These are phyloP conservation scores for Colletotrichum chlorophyti DNA, from an alignment of 2,329 filamentous ascomycete genomes.

Conservation along the genomic window DNA sequence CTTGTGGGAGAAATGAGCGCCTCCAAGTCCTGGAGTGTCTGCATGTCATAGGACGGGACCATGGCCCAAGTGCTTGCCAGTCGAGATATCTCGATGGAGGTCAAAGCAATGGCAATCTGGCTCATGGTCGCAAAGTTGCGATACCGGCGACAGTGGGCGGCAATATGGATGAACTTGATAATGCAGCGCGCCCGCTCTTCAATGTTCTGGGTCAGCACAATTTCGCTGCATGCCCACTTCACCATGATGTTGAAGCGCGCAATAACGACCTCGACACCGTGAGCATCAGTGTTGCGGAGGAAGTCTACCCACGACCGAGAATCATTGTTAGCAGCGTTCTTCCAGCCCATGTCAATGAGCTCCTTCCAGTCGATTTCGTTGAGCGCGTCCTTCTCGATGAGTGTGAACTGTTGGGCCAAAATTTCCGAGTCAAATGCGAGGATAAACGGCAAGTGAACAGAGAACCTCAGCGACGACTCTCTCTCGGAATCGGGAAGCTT, in stretches of 20 bases:
- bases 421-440: constrained; percentile 81
- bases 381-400: constrained; percentile 85
- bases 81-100: constrained; percentile 74
- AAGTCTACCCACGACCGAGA: constrained; percentile 84
- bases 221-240: constrained; percentile 84
- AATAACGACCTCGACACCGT: constrained; percentile 83
- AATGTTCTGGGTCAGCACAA: constrained; percentile 74
- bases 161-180: constrained; percentile 84
- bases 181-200: constrained; percentile 79
- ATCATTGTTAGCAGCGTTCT: constrained; percentile 68
- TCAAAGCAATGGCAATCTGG: constrained; percentile 79
- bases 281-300: constrained; percentile 73
- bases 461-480: constrained; percentile 45
- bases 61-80: constrained; percentile 75
- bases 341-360: constrained; percentile 84
- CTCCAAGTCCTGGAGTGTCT: constrained; percentile 73
- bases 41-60: constrained; percentile 69
- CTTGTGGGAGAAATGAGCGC: constrained; percentile 75
- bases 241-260: constrained; percentile 89
- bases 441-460: constrained; percentile 78
- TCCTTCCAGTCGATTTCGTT: constrained; percentile 91
- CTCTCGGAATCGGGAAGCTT: constrained; percentile 34
- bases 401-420: constrained; percentile 82
- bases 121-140: constrained; percentile 87
- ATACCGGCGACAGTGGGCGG: constrained; percentile 74